Conservation (phyloP, 768 basidiomycete species). For the Trametes punicea region DNA sequence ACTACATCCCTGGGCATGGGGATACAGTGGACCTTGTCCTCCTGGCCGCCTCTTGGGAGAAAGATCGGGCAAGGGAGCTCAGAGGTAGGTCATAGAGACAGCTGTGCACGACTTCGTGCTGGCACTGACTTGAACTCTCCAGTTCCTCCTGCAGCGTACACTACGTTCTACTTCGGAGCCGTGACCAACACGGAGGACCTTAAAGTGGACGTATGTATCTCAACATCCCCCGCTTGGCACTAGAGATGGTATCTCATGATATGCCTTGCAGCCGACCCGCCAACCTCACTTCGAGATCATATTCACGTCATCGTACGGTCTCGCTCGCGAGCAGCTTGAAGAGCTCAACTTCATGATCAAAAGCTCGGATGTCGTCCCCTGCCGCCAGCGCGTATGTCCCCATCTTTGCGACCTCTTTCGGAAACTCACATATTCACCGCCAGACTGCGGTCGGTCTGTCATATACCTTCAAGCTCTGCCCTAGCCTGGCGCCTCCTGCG, state of each 20-base stretch:
- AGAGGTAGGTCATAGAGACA: constrained; percentile 46
- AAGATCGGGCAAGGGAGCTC: constrained; percentile 70
- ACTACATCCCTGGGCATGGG: constrained; percentile 83
- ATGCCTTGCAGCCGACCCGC: constrained; percentile 33
- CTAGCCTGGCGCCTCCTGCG: constrained; percentile 47
- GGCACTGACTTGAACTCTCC: constrained; percentile 26
- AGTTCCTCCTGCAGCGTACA: constrained; percentile 68
- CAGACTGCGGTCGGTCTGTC: constrained; percentile 32
- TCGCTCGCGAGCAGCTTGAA: constrained; percentile 64
- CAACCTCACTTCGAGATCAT: constrained; percentile 68
- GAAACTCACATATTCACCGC: constrained; percentile 12
- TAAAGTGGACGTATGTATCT: constrained; percentile 35
- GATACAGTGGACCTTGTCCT: constrained; percentile 79
- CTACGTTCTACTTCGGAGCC: constrained; percentile 78
- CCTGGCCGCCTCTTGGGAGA: constrained; percentile 78
- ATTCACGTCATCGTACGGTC: constrained; percentile 76
- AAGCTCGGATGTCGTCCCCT: constrained; percentile 38
- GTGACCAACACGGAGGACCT: constrained; percentile 48
- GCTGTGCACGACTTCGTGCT: too few species aligned
- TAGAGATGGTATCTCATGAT: background rate
- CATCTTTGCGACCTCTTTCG: background rate
- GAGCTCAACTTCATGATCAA: constrained; percentile 66
- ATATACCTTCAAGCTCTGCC: constrained; percentile 53
- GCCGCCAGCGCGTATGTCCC: constrained; percentile 25
- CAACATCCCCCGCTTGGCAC: background rate